phyloP scores from a whole-genome alignment of 352 stramenopile species.

The Plasmopara viticola region DNA sequence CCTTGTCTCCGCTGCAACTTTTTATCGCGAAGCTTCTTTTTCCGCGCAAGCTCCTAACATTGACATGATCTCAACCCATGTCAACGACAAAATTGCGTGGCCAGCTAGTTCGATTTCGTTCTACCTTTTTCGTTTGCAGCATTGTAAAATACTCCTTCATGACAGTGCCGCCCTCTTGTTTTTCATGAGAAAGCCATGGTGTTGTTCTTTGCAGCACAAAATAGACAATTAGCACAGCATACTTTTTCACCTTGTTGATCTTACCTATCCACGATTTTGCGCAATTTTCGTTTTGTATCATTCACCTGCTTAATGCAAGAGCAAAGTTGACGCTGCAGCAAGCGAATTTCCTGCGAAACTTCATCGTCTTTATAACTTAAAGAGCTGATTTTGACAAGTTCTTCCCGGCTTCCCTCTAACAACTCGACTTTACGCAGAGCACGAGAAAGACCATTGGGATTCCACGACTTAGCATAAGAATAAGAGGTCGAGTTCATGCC shows the following conservation, averaged over 20 bases:
- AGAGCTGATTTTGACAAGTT: conserved; percentile 22
- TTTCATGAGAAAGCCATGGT: conserved; percentile 50
- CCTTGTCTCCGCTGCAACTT: conserved; percentile 62
- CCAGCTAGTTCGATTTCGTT: not conserved
- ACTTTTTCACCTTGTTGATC: conserved; percentile 4
- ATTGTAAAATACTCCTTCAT: conserved; percentile 55
- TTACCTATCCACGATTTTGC: conserved; percentile 47
- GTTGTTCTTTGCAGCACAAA: conserved; percentile 33
- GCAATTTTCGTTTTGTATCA: conserved; percentile 50
- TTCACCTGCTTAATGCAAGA: conserved; percentile 43
- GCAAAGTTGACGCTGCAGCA: conserved; percentile 39
- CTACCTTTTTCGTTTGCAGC: conserved; percentile 63
- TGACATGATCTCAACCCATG: not conserved
- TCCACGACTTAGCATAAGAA: conserved; percentile 21
- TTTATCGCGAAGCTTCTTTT: conserved; percentile 70
- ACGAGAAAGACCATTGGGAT: conserved; percentile 19
- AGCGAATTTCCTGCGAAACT: conserved; percentile 56
- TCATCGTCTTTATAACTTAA: conserved; percentile 43
- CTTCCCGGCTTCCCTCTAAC: conserved; percentile 28
- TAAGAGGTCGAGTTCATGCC: conserved; percentile 4
- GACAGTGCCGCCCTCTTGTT: conserved; percentile 36
- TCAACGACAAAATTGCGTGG: conserved; percentile 4
- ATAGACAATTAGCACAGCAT: not conserved
- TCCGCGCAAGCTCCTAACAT: conserved; percentile 52
- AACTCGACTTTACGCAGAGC: conserved; percentile 45